Base-by-base conservation (phyloP, 2,329 filamentous ascomycete genomes). In the Epichloe uncinata region DNA sequence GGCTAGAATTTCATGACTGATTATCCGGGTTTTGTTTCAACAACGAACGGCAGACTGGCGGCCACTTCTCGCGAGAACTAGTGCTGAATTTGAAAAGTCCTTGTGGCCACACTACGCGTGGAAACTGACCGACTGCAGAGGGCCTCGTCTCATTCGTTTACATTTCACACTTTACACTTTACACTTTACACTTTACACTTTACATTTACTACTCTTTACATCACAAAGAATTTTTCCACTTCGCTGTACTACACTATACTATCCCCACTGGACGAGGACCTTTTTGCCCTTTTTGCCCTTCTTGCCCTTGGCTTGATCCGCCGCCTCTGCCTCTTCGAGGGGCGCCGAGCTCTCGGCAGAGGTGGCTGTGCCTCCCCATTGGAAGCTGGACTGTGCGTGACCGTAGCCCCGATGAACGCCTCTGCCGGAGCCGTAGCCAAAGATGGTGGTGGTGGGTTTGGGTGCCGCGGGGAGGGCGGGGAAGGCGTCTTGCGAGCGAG, bases 381-480 rank as follows among this genome's bases (percentile, higher is more conserved):
- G 69, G 56, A 80, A 81, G 2, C 71, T 73, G 0, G 75, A 76
- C 15, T 73, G 69, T 35, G 69, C 65, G 5, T 60, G 58, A 8
- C 71, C 73, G 38, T 72, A 66, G 57, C 82, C 78, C 41, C 79
- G 65, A 44, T 77, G 69, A 15, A 83, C 78, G 34, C 71, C 64
- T 4, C 68, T 63, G 4, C 78, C 69, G 4, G 68, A 64, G 2
- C 79, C 79, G 56, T 82, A 81, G 3, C 78, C 78, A 49, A 81
- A 81, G 42, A 82, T 79, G 0, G 77, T 79, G 1, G 77, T 80
- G 41, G 71, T 70, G 3, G 78, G 77, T 59, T 82, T 96, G 0
- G 85, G 77, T 1, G 88, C 89, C 0, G 81, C 74, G 0, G 90
- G 90, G 1, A 96, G 74, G 1, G 88, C 83, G 0, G 90, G 66